Evolutionary conservation across 2,329 filamentous ascomycete species (phyloP).

Genomic region (Hymenoscyphus linearis): DNA sequence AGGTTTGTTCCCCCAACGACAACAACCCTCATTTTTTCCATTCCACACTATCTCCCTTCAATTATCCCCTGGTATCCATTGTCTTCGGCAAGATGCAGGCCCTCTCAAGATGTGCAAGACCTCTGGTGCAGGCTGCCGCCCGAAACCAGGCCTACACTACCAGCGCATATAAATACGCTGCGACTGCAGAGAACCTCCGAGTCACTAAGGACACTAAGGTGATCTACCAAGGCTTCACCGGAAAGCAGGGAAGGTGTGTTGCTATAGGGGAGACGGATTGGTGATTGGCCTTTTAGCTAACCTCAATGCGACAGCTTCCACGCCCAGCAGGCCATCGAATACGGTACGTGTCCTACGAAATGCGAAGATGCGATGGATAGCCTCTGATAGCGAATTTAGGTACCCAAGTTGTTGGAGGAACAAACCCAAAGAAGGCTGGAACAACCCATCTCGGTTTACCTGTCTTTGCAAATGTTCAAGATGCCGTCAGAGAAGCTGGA

Average conservation of each 20-base stretch:
- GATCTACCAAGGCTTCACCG: constrained; percentile 94
- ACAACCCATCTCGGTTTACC: constrained; percentile 82
- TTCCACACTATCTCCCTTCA: constrained; percentile 15
- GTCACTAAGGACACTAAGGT: constrained; percentile 93
- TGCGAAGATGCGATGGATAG: constrained; percentile 18
- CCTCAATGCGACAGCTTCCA: constrained; percentile 68
- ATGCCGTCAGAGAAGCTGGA: constrained; percentile 85
- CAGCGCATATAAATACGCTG: constrained; percentile 60
- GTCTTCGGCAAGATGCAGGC: constrained; percentile 68
- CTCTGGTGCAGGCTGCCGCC: constrained; percentile 62
- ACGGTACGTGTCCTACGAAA: constrained; percentile 57
- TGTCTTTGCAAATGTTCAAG: constrained; percentile 84
- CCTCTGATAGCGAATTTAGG: constrained; percentile 46
- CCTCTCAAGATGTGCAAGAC: constrained; percentile 66
- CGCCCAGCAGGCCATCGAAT: constrained; percentile 95
- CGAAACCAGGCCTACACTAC: constrained; percentile 73
- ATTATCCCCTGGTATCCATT: constrained; percentile 28
- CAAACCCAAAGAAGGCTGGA: constrained; percentile 98
- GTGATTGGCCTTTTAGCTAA: constrained; percentile 23
- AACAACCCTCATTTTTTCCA: constrained; percentile 10
- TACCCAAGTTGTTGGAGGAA: constrained; percentile 96
- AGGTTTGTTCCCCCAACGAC: background rate
- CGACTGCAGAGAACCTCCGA: constrained; percentile 79
- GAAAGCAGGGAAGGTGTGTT: constrained; percentile 88
- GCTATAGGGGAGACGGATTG: background rate